Evolutionary conservation across 1,284 basidiomycete genomes (phyloP).

Genomic region (Austroboletus novae-zelandiae): DNA sequence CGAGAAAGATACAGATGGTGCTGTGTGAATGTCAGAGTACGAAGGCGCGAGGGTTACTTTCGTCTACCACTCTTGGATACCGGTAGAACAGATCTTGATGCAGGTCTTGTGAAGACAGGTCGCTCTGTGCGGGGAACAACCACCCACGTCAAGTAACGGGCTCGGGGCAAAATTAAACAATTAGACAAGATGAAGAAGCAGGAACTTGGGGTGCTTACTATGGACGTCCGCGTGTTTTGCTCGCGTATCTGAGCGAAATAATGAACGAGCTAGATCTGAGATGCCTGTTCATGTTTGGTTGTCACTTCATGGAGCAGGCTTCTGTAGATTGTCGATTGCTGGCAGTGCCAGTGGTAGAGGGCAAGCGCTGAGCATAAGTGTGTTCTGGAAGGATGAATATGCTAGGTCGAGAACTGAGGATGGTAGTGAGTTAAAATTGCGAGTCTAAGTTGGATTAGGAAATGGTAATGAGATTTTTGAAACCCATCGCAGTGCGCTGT

Average conservation of each 20-base stretch:
- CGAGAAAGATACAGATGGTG: too few relatives aligned
- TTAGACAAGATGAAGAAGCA: too few relatives aligned
- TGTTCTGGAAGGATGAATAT: too few relatives aligned
- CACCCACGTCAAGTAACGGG: background rate
- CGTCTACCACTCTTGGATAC: background rate
- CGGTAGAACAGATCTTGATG: constrained; percentile 7
- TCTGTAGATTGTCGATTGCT: background rate
- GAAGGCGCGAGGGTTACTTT: background rate
- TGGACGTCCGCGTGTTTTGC: constrained; percentile 8
- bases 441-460: constrained; percentile 4
- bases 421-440: background rate
- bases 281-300: background rate
- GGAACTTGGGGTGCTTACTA: background rate
- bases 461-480: background rate
- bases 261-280: constrained; percentile 15
- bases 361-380: too few relatives aligned
- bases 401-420: too few relatives aligned
- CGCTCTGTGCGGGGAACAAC: background rate
- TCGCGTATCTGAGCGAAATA: background rate
- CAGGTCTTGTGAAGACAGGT: constrained; percentile 15
- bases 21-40: background rate
- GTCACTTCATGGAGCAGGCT: background rate
- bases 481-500: constrained; percentile 2
- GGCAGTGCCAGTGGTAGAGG: too few relatives aligned
- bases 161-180: background rate